These are phyloP conservation scores for Cladophialophora bantiana DNA, from an alignment of 2,329 filamentous ascomycete genomes.

Conservation along the genomic window DNA sequence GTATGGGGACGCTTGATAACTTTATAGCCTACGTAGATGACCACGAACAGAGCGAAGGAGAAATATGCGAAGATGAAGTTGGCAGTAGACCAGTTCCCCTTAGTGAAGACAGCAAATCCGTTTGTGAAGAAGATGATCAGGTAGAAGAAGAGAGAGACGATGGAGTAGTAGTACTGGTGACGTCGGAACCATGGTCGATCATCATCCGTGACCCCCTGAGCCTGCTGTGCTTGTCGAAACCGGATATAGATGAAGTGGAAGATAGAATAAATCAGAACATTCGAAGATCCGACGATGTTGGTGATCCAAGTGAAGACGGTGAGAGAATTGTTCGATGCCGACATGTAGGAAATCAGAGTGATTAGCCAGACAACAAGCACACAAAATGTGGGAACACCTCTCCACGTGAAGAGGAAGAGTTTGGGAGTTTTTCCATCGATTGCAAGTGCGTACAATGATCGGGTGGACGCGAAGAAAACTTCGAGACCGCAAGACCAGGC, in stretches of 20 bases:
- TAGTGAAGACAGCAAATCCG: constrained; percentile 18
- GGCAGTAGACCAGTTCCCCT: constrained; percentile 15
- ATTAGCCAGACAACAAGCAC: constrained; percentile 12
- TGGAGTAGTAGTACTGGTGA: constrained; percentile 12
- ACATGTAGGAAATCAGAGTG: constrained; percentile 40
- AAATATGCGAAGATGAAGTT: constrained; percentile 22
- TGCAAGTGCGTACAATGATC: not conserved
- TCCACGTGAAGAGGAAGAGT: constrained; percentile 15
- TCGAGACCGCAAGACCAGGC: constrained; percentile 45
- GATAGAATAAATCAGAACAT: constrained; percentile 14
- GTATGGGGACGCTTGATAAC: constrained; percentile 5
- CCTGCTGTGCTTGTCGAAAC: constrained; percentile 14
- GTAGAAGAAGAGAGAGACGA: constrained; percentile 16
- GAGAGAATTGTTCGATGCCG: constrained; percentile 41
- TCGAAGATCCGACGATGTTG: constrained; percentile 14
- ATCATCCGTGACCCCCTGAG: constrained; percentile 15
- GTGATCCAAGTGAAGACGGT: constrained; percentile 39
- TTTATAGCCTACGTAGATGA: constrained; percentile 14
- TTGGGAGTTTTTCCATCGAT: constrained; percentile 16
- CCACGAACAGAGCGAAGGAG: constrained; percentile 5
- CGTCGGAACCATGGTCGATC: constrained; percentile 19
- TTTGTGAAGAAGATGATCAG: constrained; percentile 15
- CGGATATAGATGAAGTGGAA: constrained; percentile 19
- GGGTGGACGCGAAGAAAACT: not conserved
- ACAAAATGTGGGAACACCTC: constrained; percentile 15